A percentile compares a stretch with the other conserved stretches of the same genome.
phyloP scores from a whole-genome alignment of 2,329 filamentous ascomycete species.

The Fusarium verrucosum region DNA sequence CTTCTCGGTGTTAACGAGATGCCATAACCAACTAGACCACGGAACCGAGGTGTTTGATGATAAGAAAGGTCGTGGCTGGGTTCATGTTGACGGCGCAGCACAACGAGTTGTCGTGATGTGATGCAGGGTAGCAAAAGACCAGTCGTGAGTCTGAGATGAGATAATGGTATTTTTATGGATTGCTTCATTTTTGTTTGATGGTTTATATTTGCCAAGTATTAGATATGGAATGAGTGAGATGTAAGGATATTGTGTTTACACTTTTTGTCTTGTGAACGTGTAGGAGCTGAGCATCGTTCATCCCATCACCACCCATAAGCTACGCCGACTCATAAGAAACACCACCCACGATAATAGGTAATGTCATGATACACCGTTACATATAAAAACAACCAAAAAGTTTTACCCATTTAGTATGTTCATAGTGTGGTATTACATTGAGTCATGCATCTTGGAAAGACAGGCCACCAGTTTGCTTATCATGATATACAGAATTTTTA shows the following conservation, averaged over 20 bases:
- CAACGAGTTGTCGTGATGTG: not conserved
- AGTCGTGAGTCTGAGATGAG: not conserved
- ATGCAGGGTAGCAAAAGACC: not conserved
- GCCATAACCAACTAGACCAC: conserved; percentile 55
- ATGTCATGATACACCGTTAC: accelerated
- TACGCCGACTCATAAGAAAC: too few species aligned
- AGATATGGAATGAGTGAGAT: too few species aligned
- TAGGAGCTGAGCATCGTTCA: not conserved
- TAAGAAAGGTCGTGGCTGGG: accelerated
- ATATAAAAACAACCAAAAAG: not conserved
- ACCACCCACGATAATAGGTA: accelerated
- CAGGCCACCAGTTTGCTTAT: not conserved
- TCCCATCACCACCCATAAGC: too few species aligned
- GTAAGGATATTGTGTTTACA: not conserved
- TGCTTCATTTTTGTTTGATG: not conserved
- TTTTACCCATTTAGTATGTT: not conserved
- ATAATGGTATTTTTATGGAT: not conserved
- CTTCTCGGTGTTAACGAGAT: conserved; percentile 54
- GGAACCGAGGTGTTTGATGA: conserved; percentile 38
- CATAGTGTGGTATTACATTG: not conserved
- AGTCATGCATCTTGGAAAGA: not conserved
- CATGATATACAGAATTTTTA: conserved; percentile 37
- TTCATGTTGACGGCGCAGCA: not conserved
- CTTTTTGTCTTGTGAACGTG: not conserved
- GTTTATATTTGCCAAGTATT: not conserved